Evolutionary conservation across 768 basidiomycete genomes (phyloP), one percentile per base, ranked within the genome.

Genomic region (Gloeophyllum trabeum): DNA sequence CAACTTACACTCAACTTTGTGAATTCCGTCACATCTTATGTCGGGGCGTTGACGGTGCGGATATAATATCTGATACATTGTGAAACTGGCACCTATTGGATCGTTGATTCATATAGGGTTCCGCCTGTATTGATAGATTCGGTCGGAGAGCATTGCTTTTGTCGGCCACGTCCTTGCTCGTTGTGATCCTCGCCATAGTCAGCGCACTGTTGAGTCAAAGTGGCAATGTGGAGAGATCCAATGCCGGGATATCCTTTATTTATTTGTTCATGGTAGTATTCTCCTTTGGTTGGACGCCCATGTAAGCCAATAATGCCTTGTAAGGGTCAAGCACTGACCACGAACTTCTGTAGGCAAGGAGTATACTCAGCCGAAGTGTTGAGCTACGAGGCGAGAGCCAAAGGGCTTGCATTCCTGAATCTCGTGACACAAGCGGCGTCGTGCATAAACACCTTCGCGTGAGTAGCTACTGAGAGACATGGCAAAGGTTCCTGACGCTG

Each of bases 201-300:
- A 65, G 66, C 14, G 72, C 65, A 2, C 57, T 76, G 5, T 59
- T 75, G 16, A 66, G 67, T 50, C 40, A 63, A 58, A 35, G 65
- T 1, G 37, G 38, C 14, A 56, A 54, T 44, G 46, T 50, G 1
- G 54, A 53, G 6, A 60, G 69, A 16, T 58, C 70, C 13, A 73
- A 66, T 47, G 71, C 73, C 2, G 75, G 73, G 2, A 71, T 76
- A 41, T 59, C 66, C 0, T 74, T 75, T 49, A 67, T 70, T 18
- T 70, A 63, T 49, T 48, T 71, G 42, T 71, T 71, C 56, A 69
- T 68, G 67, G 67, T 71, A 6, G 60, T 70, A 24, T 76, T 66
- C 52, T 72, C 70, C 4, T 70, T 72, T 48, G 73, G 73, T 37
- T 74, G 67, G 67, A 76, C 75, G 2, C 67, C 73, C 1, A 71